Conservation (phyloP, 805 yeast species). For the Yarrowia yakushimensis region DNA sequence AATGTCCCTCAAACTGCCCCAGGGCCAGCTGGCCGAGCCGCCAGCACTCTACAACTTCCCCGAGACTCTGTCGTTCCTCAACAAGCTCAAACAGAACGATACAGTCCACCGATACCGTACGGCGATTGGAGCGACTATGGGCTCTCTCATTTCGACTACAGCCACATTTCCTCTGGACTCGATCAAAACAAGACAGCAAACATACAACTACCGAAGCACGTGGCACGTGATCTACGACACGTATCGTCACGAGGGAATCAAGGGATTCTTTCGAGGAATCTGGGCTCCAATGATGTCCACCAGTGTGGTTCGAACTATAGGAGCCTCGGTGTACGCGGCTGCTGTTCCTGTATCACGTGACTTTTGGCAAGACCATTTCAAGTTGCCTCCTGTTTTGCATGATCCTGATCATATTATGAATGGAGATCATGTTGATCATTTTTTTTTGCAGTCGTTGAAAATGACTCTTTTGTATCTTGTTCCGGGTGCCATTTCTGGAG, state of each 20-base stretch:
- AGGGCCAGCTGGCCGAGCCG: constrained; percentile 8
- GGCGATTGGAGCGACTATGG: constrained; percentile 57
- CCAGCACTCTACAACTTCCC: constrained; percentile 11
- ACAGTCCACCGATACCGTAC: constrained; percentile 42
- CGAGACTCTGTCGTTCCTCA: background rate
- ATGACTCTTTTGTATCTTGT: constrained; percentile 32
- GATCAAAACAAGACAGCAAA: constrained; percentile 82
- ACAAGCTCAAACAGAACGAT: constrained; percentile 4
- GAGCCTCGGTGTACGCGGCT: constrained; percentile 60
- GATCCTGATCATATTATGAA: constrained; percentile 9
- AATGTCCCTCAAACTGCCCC: constrained; percentile 11
- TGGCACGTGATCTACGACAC: constrained; percentile 58
- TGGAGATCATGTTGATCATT: constrained; percentile 22
- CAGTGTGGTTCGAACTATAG: constrained; percentile 56
- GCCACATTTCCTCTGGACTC: constrained; percentile 85
- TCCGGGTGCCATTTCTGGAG: constrained; percentile 69
- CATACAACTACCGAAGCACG: constrained; percentile 59
- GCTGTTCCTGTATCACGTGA: constrained; percentile 43
- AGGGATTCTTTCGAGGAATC: constrained; percentile 73
- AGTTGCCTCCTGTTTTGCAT: constrained; percentile 22
- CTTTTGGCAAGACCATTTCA: constrained; percentile 28
- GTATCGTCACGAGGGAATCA: constrained; percentile 55
- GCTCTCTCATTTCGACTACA: constrained; percentile 61
- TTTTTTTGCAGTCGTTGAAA: constrained; percentile 20
- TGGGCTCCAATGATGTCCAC: constrained; percentile 69